Evolutionary conservation across 2,329 filamentous ascomycete species (phyloP), one percentile per base, ranked within the genome.

Genomic region (Colletotrichum sp.): DNA sequence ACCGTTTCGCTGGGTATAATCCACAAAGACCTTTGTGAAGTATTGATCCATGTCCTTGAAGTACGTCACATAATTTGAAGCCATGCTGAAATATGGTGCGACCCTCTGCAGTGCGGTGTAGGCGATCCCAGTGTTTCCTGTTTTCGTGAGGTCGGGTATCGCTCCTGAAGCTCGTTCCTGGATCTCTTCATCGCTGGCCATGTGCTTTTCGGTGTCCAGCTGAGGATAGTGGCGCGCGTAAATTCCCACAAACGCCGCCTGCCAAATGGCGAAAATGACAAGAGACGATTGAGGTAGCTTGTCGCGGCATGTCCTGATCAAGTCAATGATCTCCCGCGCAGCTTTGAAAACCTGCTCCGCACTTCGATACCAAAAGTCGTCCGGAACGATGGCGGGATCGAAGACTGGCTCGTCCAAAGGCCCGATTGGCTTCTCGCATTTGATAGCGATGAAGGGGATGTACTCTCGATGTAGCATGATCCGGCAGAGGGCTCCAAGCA

Each of bases 381-480:
- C 77, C 0, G 90, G 90, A 5, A 87, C 84, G 34, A 85, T 81
- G 8, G 88, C 85, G 14, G 87, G 81, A 3, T 88, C 84, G 72
- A 92, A 91, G 0, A 84, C 85, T 4, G 91, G 90, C 65, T 87
- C 86, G 78, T 94, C 92, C 13, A 94, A 82, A 0, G 93, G 92
- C 1, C 90, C 90, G 43, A 84, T 78, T 1, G 90, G 90, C 24
- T 80, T 82, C 3, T 79, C 76, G 77, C 87, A 90, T 10, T 87
- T 86, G n/a, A 93, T 85, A 3, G 92, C 91, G 18, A 93, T 87
- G 79, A 93, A 94, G 0, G 92, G 92, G 30, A 94, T 87, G 76
- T 92, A 94, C 80, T 94, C 92, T 76, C 93, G 87, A 79, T 94
- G 91, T 32, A 94, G 86, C 85, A 94, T 91, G 76, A 95, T 92